Conservation (phyloP, 371 early-diverging fungal species). For the Mortierella polycephala region DNA sequence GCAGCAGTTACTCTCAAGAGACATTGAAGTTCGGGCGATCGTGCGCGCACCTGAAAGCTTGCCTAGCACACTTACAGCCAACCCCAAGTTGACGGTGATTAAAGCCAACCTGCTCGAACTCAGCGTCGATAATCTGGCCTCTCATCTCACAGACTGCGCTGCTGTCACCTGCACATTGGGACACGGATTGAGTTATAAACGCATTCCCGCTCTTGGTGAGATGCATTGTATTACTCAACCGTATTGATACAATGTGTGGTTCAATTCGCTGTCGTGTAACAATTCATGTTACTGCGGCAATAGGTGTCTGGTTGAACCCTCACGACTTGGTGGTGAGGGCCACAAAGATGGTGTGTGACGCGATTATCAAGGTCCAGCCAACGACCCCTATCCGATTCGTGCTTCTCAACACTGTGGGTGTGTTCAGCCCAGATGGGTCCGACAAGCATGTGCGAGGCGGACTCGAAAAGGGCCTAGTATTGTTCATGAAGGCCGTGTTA, state of each 20-base stretch:
- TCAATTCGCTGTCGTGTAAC: neutral
- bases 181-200: constrained; percentile 22
- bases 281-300: too few species aligned
- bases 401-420: constrained; percentile 32
- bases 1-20: constrained; percentile 25
- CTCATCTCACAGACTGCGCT: constrained; percentile 19
- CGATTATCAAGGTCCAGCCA: constrained; percentile 20
- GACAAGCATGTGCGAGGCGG: constrained; percentile 16
- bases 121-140: constrained; percentile 11
- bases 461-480: constrained; percentile 13
- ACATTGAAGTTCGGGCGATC: constrained; percentile 19
- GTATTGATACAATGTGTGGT: neutral
- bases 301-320: constrained; percentile 27
- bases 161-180: constrained; percentile 31
- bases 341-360: constrained; percentile 26
- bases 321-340: constrained; percentile 24
- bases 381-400: constrained; percentile 18
- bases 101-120: constrained; percentile 23
- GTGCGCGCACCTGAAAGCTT: constrained; percentile 15
- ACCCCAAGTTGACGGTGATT: constrained; percentile 17
- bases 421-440: constrained; percentile 29
- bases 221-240: too few species aligned
- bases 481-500: constrained; percentile 12
- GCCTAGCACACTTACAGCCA: constrained; percentile 7
- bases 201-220: constrained; percentile 30